Evolutionary conservation across 2,329 filamentous ascomycete species (phyloP), one percentile per base, ranked within the genome.

Genomic region (Hymenoscyphus fraxineus): DNA sequence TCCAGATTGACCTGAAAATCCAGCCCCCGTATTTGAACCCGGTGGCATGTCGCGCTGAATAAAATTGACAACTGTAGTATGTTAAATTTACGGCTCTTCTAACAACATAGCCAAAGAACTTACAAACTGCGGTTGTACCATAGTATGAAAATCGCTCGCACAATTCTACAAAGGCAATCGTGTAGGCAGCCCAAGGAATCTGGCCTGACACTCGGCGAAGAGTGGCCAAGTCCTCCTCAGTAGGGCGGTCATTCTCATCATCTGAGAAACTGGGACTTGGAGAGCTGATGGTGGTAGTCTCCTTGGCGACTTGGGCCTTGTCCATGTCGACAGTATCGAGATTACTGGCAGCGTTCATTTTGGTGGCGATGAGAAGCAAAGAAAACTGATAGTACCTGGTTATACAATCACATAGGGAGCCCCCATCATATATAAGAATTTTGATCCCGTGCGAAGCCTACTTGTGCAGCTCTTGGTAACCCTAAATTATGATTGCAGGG

Each of bases 71-170:
- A 61, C 63, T 64, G 2, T 9, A 38, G 16, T 16, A 27, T 12
- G 39, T 40, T 60, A 32, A 27, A 4, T 19, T 40, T 60, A 32
- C n/a, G 2, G 3, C 35, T 27, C 12, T 32, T n/a, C 31, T 9
- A 22, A 2, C 16, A n/a, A 15, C 5, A 9, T 60, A 32, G 40
- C 35, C 41, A 38, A 55, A 12, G 9, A 22, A 79, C 82, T 65
- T 80, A 85, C 83, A 88, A 54, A 88, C 80, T 60, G 82, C 81
- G 19, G 82, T 85, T 3, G 84, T 85, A 59, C 86, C 86, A 71
- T 88, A 88, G 78, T 86, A 88, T 3, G 61, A 83, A 72, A 88
- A 88, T 35, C 85, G 81, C 75, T 88, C 85, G 75, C 84, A 87
- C 58, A 88, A 73, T 75, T 89, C 86, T 57, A 88, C 82, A 69